A percentile compares a stretch with the other conserved stretches of the same genome.
These are phyloP conservation scores for Picocystis salinarum DNA, from an alignment of 139 green algal genomes.

Conservation along the genomic window DNA sequence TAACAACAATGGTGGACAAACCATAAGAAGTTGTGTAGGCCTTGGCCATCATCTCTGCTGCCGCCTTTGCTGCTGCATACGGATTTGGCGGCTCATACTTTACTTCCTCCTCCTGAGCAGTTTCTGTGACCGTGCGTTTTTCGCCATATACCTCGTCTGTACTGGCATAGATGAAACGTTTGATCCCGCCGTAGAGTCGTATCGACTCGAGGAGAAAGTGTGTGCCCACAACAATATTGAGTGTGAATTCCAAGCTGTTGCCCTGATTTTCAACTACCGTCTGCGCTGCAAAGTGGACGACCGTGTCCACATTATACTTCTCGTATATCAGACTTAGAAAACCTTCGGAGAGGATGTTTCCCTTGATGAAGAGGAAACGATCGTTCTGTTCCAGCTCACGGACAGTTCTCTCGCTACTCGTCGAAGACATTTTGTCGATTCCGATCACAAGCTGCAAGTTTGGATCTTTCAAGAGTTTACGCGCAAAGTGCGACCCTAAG, in stretches of 20 bases:
- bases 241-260: conserved; percentile 77
- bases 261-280: conserved; percentile 96
- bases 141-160: conserved; percentile 26
- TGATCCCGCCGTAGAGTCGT: conserved; percentile 42
- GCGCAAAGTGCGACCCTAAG: conserved; percentile 76
- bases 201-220: conserved; percentile 84
- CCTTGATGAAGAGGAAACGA: conserved; percentile 71
- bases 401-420: conserved; percentile 64
- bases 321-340: conserved; percentile 69
- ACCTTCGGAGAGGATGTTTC: conserved; percentile 78
- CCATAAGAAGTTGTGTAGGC: conserved; percentile 63
- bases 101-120: conserved; percentile 50
- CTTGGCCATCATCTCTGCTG: conserved; percentile 90
- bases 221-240: conserved; percentile 94
- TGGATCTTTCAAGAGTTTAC: conserved; percentile 46
- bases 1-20: conserved; percentile 76
- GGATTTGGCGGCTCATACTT: conserved; percentile 89
- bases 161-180: conserved; percentile 51
- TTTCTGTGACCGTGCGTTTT: conserved; percentile 9
- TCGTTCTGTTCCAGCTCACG: background rate
- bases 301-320: conserved; percentile 79
- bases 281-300: conserved; percentile 96
- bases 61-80: conserved; percentile 87
- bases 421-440: conserved; percentile 93
- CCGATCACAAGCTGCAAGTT: conserved; percentile 84